Evolutionary conservation across 2,329 filamentous ascomycete species (phyloP), one percentile per base, ranked within the genome.

Genomic region (Cytospora leucostoma): DNA sequence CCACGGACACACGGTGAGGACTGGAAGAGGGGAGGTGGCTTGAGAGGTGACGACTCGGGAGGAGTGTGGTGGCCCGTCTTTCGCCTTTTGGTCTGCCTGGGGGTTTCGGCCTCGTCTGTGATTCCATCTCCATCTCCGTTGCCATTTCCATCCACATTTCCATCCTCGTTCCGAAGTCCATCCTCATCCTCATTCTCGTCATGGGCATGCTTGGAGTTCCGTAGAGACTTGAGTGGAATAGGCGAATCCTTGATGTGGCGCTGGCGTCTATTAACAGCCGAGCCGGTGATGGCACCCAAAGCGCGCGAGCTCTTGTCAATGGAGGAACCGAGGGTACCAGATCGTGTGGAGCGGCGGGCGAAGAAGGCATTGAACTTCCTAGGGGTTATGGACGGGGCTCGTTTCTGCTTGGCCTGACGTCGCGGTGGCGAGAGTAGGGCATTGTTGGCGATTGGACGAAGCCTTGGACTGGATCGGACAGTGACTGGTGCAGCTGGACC

Each of bases 331-430:
- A 56, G 51, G 11, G 64, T 51, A 11, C 56, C 58, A 37, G 62
- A 62, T 50, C 64, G 60, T 53, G 60, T 73, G 15, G 77, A 76
- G 27, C 80, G 77, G 19, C 82, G 82, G 11, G 81, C 82, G 66
- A 84, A 85, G 76, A 85, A 84, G 33, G 77, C 76, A 38, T 70
- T 76, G 66, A 85, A 85, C 69, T 82, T 84, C 67, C 81, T 75
- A 62, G 82, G 82, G 4, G 82, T 85, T 59, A 85, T 79, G 40
- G 81, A 83, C 4, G 82, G 79, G 62, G 80, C 77, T 19, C 80
- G 77, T 66, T 75, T 76, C 69, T 82, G 80, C 68, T 82, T 84
- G 65, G 54, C 56, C 5, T 68, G 59, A 40, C 62, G 61, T 52
- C 65, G 63, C 13, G 69, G 72, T 1, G 71, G 74, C 12, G 74